Conservation (phyloP, 2,329 filamentous ascomycete genomes). For the Fonsecaea nubica region DNA sequence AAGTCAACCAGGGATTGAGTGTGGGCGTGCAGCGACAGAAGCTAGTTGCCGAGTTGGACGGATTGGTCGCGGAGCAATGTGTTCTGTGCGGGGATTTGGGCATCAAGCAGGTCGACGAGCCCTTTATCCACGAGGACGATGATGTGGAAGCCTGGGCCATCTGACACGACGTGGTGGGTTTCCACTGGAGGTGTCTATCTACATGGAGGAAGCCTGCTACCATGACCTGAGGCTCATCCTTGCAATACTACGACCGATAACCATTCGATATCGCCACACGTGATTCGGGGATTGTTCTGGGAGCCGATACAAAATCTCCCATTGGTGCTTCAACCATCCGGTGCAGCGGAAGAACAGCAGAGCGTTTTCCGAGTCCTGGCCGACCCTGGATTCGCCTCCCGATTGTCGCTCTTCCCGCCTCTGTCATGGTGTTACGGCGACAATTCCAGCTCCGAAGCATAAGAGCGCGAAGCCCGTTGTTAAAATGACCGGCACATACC, state of each 20-base stretch:
- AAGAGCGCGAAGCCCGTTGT: neutral
- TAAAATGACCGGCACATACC: constrained; percentile 11
- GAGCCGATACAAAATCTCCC: neutral
- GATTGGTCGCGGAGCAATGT: constrained; percentile 86
- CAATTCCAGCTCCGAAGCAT: constrained; percentile 1
- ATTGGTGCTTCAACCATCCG: neutral
- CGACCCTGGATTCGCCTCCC: constrained; percentile 8
- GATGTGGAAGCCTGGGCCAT: constrained; percentile 80
- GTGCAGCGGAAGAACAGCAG: constrained; percentile 7
- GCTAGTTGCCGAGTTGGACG: constrained; percentile 86
- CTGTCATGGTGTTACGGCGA: neutral
- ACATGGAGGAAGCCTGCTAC: neutral
- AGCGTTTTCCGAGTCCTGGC: constrained; percentile 14
- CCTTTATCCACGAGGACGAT: constrained; percentile 78
- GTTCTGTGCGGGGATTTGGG: constrained; percentile 94
- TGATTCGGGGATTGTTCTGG: constrained; percentile 13
- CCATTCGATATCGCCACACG: neutral
- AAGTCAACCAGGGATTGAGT: constrained; percentile 78
- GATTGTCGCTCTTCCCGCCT: constrained; percentile 9
- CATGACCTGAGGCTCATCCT: neutral
- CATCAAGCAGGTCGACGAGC: constrained; percentile 91
- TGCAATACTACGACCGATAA: neutral
- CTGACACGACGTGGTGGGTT: constrained; percentile 45
- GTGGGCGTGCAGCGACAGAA: constrained; percentile 76
- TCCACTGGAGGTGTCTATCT: neutral